Conservation (phyloP, 2,329 filamentous ascomycete species). For the Neopestalotiopsis rosae region DNA sequence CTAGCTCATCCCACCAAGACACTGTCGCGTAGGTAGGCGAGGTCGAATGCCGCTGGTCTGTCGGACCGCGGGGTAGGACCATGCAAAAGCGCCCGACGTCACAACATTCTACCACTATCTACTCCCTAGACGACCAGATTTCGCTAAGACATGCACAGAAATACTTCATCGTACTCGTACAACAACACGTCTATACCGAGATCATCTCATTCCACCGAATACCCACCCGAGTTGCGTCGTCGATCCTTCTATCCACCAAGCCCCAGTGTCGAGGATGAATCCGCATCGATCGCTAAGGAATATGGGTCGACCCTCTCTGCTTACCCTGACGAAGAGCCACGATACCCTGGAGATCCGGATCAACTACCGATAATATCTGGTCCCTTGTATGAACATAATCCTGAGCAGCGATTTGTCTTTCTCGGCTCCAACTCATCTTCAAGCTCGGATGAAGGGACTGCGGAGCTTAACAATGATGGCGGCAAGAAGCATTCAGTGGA, state of each 20-base stretch:
- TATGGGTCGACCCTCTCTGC: constrained; percentile 44
- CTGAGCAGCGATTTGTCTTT: constrained; percentile 70
- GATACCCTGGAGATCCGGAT: constrained; percentile 68
- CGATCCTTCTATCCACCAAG: constrained; percentile 57
- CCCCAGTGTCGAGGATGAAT: constrained; percentile 74
- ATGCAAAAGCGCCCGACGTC: background rate
- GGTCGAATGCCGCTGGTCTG: background rate
- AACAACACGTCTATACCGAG: constrained; percentile 29
- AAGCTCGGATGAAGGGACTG: constrained; percentile 28
- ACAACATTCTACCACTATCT: background rate
- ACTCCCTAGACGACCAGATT: background rate
- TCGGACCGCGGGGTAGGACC: constrained; percentile 5
- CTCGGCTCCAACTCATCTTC: constrained; percentile 46
- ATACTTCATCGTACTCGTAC: constrained; percentile 24
- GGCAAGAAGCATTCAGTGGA: constrained; percentile 3
- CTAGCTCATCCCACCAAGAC: constrained; percentile 4
- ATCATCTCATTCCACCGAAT: constrained; percentile 18
- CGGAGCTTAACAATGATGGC: constrained; percentile 24
- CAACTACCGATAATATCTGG: constrained; percentile 70
- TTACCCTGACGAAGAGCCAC: constrained; percentile 57
- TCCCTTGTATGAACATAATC: constrained; percentile 63
- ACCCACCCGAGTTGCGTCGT: constrained; percentile 28
- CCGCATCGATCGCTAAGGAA: constrained; percentile 66
- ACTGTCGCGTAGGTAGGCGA: background rate
- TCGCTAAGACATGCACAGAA: constrained; percentile 25